Base-by-base conservation (phyloP, 140 eudicot genomes). In the Flaveria floridana region DNA sequence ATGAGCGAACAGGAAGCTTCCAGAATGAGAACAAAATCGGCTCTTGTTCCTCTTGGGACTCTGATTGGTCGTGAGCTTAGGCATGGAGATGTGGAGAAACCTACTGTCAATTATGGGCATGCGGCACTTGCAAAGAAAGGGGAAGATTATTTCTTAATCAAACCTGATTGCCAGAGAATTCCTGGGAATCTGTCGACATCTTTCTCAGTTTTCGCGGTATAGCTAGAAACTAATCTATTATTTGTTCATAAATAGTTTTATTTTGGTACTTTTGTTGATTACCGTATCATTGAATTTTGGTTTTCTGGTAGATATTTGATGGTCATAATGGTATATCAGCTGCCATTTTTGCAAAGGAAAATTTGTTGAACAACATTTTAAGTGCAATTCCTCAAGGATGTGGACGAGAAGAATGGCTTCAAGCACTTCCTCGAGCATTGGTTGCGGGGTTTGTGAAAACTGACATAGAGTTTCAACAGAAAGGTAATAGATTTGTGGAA, bases 381-480 rank as follows among this genome's bases (percentile, higher is more conserved):
- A 88, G 96, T 76, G 97, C 96, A 5, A 82, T 93, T 71, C 99
- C 99, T 28, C 86, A 86, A 76, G 91, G 85, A 48, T 72, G 87
- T 82, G 86, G 67, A 16, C 85, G 97, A 65, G 97, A 93, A 83
- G 97, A 88, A 86, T 93, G 99, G 99, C 96, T 93, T 80, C 98
- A 88, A 81, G 87, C 89, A 26, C 94, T 93, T 30, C 99, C 97
- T 19, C 85, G 89, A 62, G 99, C 99, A 7, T 75, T 93, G 30
- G 99, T 93, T 15, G 97, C 99, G 26, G 99, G 99, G 20, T 93
- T 93, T 85, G 99, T 93, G 57, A 93, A 90, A 86, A 93, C 99
- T 18, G 99, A 93, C 69, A 93, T 90, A 51, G 94, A 93, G 83
- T 93, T 93, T 79, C 98, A 93, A 86, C 91, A 86, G 63, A 89